These are phyloP conservation scores for Allium cepa DNA, from an alignment of 106 monocot species.

Conservation along the genomic window DNA sequence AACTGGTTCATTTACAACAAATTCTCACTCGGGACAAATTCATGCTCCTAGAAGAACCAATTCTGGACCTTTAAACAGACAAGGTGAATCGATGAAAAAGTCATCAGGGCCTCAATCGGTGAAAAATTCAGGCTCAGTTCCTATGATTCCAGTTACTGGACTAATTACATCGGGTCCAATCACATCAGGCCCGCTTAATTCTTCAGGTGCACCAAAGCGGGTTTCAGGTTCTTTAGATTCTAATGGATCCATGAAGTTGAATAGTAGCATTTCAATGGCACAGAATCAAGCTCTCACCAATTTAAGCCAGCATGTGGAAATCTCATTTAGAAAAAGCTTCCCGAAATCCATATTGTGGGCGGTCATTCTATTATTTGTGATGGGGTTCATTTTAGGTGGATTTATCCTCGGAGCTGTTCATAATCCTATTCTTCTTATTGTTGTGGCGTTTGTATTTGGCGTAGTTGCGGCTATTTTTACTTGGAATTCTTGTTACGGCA, in stretches of 20 bases:
- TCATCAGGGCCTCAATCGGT: slow-evolving; percentile 32
- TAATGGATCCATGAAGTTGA: slow-evolving; percentile 14
- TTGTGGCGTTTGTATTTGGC: slow-evolving; percentile 21
- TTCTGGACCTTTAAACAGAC: slow-evolving; percentile 32
- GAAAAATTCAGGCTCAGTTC: slow-evolving; percentile 28
- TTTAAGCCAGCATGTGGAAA: slow-evolving; percentile 19
- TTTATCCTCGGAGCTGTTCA: slow-evolving; percentile 46
- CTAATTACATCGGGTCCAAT: slow-evolving; percentile 42
- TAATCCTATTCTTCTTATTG: slow-evolving; percentile 36
- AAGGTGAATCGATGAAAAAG: slow-evolving; percentile 20
- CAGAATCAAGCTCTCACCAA: slow-evolving; percentile 35
- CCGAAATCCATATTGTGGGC: slow-evolving; percentile 26
- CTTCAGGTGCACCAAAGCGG: slow-evolving; percentile 24
- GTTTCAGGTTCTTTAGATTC: slow-evolving; percentile 28
- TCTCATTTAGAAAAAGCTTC: slow-evolving; percentile 26
- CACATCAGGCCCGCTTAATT: slow-evolving; percentile 24
- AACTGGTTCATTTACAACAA: slow-evolving; percentile 29
- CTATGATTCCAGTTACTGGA: slow-evolving; percentile 33
- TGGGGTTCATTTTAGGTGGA: slow-evolving; percentile 37
- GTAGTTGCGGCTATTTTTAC: slow-evolving; percentile 19
- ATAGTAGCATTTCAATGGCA: slow-evolving; percentile 4
- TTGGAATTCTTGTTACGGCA: slow-evolving; percentile 37
- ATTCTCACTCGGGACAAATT: slow-evolving; percentile 16
- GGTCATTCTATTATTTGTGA: slow-evolving; percentile 30
- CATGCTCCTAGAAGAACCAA: slow-evolving; percentile 17